Percentiles rank a stretch among this genome's conserved stretches.
Conservation (phyloP, 2,329 filamentous ascomycete genomes). For the Fusarium solani-melongenae region DNA sequence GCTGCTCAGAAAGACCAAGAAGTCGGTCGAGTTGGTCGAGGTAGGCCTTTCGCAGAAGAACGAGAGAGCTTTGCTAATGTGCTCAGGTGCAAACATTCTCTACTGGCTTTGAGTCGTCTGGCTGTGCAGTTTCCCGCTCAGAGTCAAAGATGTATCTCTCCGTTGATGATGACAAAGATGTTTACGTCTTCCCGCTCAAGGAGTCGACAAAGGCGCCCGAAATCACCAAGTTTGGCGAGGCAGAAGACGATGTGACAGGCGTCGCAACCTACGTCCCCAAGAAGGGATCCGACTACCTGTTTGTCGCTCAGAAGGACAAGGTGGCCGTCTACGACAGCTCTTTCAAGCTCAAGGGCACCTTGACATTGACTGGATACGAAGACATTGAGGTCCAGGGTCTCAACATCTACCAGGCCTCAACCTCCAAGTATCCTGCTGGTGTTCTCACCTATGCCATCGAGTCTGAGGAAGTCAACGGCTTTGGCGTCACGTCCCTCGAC, state of each 20-base stretch:
- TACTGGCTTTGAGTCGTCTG: slow-evolving; percentile 54
- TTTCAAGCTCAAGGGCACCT: slow-evolving; percentile 50
- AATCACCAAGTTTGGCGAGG: slow-evolving; percentile 51
- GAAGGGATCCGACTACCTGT: slow-evolving; percentile 53
- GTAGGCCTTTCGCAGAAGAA: slow-evolving; percentile 15
- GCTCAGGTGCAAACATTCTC: slow-evolving; percentile 55
- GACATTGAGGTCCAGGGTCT: slow-evolving; percentile 57
- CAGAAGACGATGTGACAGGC: slow-evolving; percentile 53
- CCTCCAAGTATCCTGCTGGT: slow-evolving; percentile 51
- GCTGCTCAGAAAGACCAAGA: slow-evolving; percentile 47
- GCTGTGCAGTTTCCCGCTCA: slow-evolving; percentile 54
- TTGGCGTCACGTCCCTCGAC: slow-evolving; percentile 54
- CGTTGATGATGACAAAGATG: slow-evolving; percentile 49
- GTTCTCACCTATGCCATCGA: slow-evolving; percentile 55
- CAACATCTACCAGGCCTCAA: slow-evolving; percentile 53
- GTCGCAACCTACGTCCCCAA: slow-evolving; percentile 54
- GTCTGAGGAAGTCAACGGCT: slow-evolving; percentile 51
- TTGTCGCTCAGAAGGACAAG: slow-evolving; percentile 52
- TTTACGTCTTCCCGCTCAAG: slow-evolving; percentile 53
- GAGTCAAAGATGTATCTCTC: slow-evolving; percentile 54
- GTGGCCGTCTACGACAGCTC: slow-evolving; percentile 53
- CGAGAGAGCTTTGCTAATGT: not conserved
- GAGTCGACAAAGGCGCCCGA: slow-evolving; percentile 53
- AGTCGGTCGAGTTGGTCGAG: slow-evolving; percentile 51
- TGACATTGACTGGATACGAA: slow-evolving; percentile 51